phyloP scores from a whole-genome alignment of 2,329 filamentous ascomycete species.

The Paecilomyces variotii region DNA sequence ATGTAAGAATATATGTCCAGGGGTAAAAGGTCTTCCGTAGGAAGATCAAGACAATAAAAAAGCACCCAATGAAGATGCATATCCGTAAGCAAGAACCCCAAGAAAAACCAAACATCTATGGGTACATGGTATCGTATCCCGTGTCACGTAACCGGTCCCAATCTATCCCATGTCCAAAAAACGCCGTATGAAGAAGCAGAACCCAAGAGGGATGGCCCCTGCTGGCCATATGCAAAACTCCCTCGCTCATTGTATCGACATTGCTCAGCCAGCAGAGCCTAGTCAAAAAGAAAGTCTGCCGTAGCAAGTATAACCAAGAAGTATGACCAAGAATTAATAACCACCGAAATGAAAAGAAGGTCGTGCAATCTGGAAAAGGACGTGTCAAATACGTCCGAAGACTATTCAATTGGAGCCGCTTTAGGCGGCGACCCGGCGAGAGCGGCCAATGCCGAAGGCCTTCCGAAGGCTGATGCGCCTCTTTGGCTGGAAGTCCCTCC shows the following conservation, averaged over 20 bases:
- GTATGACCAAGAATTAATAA: neutral
- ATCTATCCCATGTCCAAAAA: neutral
- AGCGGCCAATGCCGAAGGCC: neutral
- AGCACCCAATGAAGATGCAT: neutral
- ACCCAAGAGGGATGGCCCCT: neutral
- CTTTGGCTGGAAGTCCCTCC: conserved; percentile 4
- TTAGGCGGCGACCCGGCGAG: neutral
- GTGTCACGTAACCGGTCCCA: neutral
- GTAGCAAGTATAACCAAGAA: neutral
- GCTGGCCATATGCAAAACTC: neutral
- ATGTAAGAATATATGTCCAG: neutral
- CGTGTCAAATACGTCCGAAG: neutral
- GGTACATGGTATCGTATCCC: neutral
- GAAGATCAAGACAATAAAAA: neutral
- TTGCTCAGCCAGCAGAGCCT: neutral
- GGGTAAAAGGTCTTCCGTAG: neutral
- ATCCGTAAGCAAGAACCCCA: neutral
- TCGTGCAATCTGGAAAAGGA: neutral
- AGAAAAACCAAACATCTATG: neutral
- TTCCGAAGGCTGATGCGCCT: neutral
- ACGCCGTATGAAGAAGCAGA: neutral
- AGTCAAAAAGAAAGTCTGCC: neutral
- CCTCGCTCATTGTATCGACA: neutral
- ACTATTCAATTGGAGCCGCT: neutral
- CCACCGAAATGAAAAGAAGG: neutral